Evolutionary conservation across 1,139 yeast species (phyloP), one percentile per base, ranked within the genome.

Genomic region (Geotrichum candidum): DNA sequence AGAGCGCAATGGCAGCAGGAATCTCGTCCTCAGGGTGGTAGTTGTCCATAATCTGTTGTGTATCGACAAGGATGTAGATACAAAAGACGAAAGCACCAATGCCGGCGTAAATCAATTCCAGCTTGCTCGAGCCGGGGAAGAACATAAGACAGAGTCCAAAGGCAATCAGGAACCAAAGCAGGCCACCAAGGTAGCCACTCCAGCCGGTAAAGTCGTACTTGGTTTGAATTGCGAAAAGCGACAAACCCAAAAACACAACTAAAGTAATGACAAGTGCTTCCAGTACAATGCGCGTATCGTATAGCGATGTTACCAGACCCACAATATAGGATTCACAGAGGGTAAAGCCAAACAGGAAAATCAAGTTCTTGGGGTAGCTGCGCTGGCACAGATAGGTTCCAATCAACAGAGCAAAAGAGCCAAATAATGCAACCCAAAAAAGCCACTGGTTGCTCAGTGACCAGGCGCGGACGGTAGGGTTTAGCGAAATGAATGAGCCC

Each of bases 21-120:
- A 92, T 82, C 68, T 90, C 96, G 69, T 91, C 97, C 67, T 89
- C 97, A 64, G 95, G 87, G 70, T 88, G 88, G 68, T 83, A 87
- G 63, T 86, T 87, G 70, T 89, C 87, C 84, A 90, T 82, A 60
- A 94, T 83, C 66, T 84, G 75, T 75, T 90, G 96, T 33, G 96
- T 90, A 73, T 90, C 97, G 59, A 90, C 84, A 62, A 90, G 75
- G 61, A 90, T 82, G 72, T 88, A 90, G 9, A 86, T 82, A 27
- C 88, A 79, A 74, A 90, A 91, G 6, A 90, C 76, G 50, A 86
- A 70, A 3, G 96, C 94, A 18, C 96, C 96, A 57, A 86, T 72
- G 62, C 85, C 83, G 51, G 92, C 83, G 75, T 88, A 90, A 4
- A 85, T 76, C 67, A 87, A 73, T 69, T 88, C 90, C 57, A 82